Conservation (phyloP, 176 grass and related monocot genomes). For the Oryza meridionalis region DNA sequence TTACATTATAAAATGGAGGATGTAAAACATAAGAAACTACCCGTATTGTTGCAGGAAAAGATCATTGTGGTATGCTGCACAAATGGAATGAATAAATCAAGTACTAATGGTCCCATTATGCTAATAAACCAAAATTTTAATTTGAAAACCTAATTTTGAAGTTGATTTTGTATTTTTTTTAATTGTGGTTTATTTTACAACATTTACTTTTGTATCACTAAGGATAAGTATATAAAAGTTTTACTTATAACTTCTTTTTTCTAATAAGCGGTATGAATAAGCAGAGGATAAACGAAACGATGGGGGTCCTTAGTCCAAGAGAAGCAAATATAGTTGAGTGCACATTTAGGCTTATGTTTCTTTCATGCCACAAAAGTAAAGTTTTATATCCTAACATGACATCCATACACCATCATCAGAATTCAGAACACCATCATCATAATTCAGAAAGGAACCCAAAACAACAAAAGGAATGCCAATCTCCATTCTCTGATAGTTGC, state of each 20-base stretch:
- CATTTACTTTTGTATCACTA: no score
- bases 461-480: background rate
- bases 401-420: background rate
- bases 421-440: background rate
- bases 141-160: no score
- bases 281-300: no score
- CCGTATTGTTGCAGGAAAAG: background rate
- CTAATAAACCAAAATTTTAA: no score
- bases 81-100: background rate
- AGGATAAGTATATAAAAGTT: no score
- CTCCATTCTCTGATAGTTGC: background rate
- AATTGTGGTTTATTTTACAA: no score
- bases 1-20: no score
- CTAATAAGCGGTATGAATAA: no score
- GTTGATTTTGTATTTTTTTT: no score
- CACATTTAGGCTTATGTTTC: constrained; percentile 7
- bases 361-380: background rate
- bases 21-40: background rate
- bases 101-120: background rate
- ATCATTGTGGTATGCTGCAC: background rate
- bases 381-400: background rate
- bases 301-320: background rate
- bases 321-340: constrained; percentile 19
- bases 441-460: constrained; percentile 2
- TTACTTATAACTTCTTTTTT: no score